phyloP scores from a whole-genome alignment of 352 stramenopile genomes.

The Phytophthora cajani region DNA sequence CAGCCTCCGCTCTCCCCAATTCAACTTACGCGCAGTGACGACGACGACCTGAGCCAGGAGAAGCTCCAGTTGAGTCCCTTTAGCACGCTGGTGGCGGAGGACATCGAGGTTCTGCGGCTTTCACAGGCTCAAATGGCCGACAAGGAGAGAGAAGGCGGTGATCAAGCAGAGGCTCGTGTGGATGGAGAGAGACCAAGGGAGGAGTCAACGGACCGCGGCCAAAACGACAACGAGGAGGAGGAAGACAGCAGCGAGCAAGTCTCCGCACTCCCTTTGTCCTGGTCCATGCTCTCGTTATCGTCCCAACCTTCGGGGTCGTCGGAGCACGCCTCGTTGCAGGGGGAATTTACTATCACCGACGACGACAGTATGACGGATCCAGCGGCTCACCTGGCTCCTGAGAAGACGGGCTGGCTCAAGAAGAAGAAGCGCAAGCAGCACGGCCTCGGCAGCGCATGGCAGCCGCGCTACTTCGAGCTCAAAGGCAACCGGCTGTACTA shows the following conservation, averaged over 20 bases:
- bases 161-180: not conserved
- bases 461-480: slow-evolving; percentile 82
- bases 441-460: slow-evolving; percentile 73
- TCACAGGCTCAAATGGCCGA: slow-evolving; percentile 27
- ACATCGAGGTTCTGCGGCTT: slow-evolving; percentile 30
- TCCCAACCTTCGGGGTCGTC: slow-evolving; percentile 46
- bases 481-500: slow-evolving; percentile 85
- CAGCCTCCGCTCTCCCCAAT: slow-evolving; percentile 10
- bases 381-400: slow-evolving; percentile 36
- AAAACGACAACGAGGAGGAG: slow-evolving; percentile 32
- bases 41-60: slow-evolving; percentile 12
- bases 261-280: slow-evolving; percentile 53
- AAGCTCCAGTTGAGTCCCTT: slow-evolving; percentile 27
- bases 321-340: slow-evolving; percentile 35
- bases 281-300: slow-evolving; percentile 71
- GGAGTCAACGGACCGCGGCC: slow-evolving; percentile 1
- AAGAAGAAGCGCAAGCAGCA: slow-evolving; percentile 84
- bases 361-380: slow-evolving; percentile 28
- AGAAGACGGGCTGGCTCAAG: slow-evolving; percentile 83
- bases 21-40: slow-evolving; percentile 8
- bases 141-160: slow-evolving; percentile 8
- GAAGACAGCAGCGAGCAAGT: slow-evolving; percentile 45
- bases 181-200: slow-evolving; percentile 11
- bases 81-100: slow-evolving; percentile 31
- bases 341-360: slow-evolving; percentile 25